These are phyloP conservation scores for Aspergillus sp. DNA, from an alignment of 2,329 filamentous ascomycete genomes.

Conservation along the genomic window DNA sequence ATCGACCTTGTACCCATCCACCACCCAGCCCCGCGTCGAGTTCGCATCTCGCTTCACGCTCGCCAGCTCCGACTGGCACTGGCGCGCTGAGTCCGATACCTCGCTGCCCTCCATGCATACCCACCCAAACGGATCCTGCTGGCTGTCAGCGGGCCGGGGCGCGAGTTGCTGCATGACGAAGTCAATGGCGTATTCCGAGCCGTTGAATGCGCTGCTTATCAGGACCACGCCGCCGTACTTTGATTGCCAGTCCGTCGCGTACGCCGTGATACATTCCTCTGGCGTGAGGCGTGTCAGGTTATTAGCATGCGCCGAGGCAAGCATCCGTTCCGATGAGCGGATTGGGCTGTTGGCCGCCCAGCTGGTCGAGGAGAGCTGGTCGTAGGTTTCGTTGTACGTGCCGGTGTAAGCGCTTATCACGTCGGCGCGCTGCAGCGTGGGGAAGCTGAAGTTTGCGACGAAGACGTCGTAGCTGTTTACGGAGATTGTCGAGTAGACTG, in stretches of 20 bases:
- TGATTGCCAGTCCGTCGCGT: not conserved
- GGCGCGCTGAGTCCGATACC: not conserved
- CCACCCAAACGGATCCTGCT: constrained; percentile 1
- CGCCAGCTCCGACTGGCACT: not conserved
- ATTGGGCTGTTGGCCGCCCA: not conserved
- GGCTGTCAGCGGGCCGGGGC: not conserved
- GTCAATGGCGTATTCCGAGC: not conserved
- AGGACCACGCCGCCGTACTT: not conserved
- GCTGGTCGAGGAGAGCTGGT: not conserved
- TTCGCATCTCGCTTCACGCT: not conserved
- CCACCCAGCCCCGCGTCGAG: not conserved
- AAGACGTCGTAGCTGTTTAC: constrained; percentile 1
- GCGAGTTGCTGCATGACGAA: not conserved
- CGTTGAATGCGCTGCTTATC: not conserved
- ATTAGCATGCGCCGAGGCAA: not conserved
- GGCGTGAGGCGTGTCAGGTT: not conserved
- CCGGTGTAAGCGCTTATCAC: not conserved
- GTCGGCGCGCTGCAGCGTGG: not conserved
- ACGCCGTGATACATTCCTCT: not conserved
- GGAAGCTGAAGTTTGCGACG: not conserved
- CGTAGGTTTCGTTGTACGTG: not conserved
- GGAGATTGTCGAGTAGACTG: not conserved
- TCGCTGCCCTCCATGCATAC: not conserved
- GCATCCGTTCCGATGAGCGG: not conserved
- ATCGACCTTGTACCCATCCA: constrained; percentile 7